Conservation (phyloP, 495 filamentous ascomycete species). For the Annulohypoxylon nitens region DNA sequence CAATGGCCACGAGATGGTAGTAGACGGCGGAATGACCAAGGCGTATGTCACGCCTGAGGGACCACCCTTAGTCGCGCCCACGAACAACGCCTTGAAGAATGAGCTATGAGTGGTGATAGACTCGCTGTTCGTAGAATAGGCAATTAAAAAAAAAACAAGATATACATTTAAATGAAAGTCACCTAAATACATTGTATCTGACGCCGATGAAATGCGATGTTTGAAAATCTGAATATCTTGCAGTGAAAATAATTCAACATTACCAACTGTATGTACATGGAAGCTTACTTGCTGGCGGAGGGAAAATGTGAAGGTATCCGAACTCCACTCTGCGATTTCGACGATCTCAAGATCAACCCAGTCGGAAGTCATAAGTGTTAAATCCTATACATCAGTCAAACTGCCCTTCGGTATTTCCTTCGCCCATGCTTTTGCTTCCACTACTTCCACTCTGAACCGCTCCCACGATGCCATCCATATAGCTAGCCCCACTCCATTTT, state of each 20-base stretch:
- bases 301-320: not conserved
- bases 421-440: slow-evolving; percentile 84
- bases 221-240: not conserved
- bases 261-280: not conserved
- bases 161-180: not conserved
- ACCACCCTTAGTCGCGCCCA: slow-evolving; percentile 74
- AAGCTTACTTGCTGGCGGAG: not conserved
- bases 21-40: slow-evolving; percentile 97
- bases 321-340: slow-evolving; percentile 35
- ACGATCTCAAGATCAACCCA: not conserved
- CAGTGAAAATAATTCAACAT: not conserved
- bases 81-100: slow-evolving; percentile 71
- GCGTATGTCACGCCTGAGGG: slow-evolving; percentile 96
- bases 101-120: slow-evolving; percentile 36
- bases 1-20: slow-evolving; percentile 90
- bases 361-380: not conserved
- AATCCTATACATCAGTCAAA: slow-evolving; percentile 54
- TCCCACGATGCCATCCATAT: slow-evolving; percentile 93
- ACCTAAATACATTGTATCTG: not conserved
- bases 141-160: not conserved
- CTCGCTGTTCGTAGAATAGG: not conserved
- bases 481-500: slow-evolving; percentile 95
- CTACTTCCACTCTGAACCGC: slow-evolving; percentile 93
- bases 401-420: slow-evolving; percentile 80
- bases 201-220: not conserved